Evolutionary conservation across 352 stramenopile genomes (phyloP), one percentile per base, ranked within the genome.

Genomic region (Phytophthora pini): DNA sequence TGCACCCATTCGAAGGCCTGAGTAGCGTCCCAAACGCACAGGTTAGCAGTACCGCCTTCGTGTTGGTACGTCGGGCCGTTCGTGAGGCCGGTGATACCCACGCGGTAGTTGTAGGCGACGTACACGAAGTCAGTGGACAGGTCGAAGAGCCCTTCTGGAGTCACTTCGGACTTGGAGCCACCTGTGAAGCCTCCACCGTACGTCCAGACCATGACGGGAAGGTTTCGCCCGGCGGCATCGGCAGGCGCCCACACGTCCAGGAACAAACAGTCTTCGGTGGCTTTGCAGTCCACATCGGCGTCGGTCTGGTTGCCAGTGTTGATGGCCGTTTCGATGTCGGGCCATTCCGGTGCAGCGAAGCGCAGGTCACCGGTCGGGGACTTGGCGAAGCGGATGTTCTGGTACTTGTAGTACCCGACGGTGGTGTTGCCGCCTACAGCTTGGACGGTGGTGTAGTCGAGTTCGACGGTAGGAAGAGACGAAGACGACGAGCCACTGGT

Each of bases 1-100:
- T 70, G 44, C 5, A 76, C 65, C 70, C 74, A 82, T 50, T 77
- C 17, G 40, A 77, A 79, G 1, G 67, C 74, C 6, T 74, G 47
- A 24, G 58, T 57, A 5, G 71, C 40, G 41, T 82, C 73, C 47
- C 61, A 76, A 11, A 77, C 34, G 1, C 39, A 65, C 29, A 65
- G 38, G 38, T 76, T 80, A 17, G 54, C 52, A 7, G 34, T 51
- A 24, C 69, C 63, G 9, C 73, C 73, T 29, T 80, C 57, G 36
- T 66, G 61, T 8, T 77, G 64, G 41, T 78, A 70, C 15, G 66
- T 65, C 6, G 63, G 58, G 1, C 65, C 70, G 0, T 49, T 56
- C 2, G 61, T 48, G 17, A 76, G 51, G 20, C 73, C 66, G 4
- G 72, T 63, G 36, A 76, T 34, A 5, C 69, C 65, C 6, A 43